Conservation (phyloP, 179 eudicot genomes). For the Silene noctiflora region DNA sequence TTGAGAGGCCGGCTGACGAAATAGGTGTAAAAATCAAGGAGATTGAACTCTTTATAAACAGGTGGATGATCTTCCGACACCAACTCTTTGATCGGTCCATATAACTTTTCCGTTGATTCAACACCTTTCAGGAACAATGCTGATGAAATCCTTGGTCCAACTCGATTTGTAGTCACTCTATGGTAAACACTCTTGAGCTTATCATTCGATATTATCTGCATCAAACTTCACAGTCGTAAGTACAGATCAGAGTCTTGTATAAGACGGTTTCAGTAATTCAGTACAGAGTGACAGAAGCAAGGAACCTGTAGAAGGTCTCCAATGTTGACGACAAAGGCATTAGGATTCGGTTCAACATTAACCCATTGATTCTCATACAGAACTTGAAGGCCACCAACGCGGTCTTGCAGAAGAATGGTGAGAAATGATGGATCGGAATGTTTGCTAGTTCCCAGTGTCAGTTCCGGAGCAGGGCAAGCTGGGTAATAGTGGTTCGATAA, state of each 20-base stretch:
- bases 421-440: constrained; percentile 24
- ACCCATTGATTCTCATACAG: constrained; percentile 28
- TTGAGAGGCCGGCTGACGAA: constrained; percentile 6
- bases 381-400: constrained; percentile 29
- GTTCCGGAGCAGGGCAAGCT: constrained; percentile 31
- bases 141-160: constrained; percentile 34
- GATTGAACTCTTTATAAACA: constrained; percentile 20
- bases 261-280: background rate
- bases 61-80: constrained; percentile 19
- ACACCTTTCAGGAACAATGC: constrained; percentile 21
- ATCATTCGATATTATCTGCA: constrained; percentile 27
- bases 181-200: constrained; percentile 29
- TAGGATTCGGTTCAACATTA: constrained; percentile 12
- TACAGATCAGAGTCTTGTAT: background rate
- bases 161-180: constrained; percentile 19
- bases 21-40: background rate
- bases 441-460: constrained; percentile 20
- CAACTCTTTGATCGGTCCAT: constrained; percentile 31
- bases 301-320: constrained; percentile 23
- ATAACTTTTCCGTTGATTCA: constrained; percentile 6
- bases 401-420: constrained; percentile 25
- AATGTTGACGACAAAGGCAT: constrained; percentile 25
- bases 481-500: constrained; percentile 29
- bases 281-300: no score
- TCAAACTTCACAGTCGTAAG: background rate